Evolutionary conservation across 352 stramenopile genomes (phyloP), one percentile per base, ranked within the genome.

Genomic region (Pythium angustatum): DNA sequence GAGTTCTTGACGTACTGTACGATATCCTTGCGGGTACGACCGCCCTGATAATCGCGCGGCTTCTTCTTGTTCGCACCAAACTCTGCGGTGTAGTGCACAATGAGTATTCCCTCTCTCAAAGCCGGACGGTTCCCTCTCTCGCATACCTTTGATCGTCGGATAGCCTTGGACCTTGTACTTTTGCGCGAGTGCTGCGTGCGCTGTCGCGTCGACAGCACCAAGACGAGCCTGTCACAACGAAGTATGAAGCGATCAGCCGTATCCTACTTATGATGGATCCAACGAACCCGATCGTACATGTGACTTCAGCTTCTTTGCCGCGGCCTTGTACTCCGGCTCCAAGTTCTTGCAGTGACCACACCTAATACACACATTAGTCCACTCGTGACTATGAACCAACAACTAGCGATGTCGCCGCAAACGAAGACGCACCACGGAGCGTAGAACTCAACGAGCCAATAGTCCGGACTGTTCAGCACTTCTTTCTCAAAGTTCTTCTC

Each of bases 391-490:
- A n/a, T n/a, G n/a, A n/a, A n/a, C n/a, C n/a, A n/a, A n/a, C n/a
- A n/a, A n/a, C n/a, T n/a, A n/a, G n/a, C n/a, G n/a, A n/a, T n/a
- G n/a, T n/a, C n/a, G n/a, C n/a, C n/a, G n/a, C n/a, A n/a, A n/a
- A n/a, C n/a, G n/a, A n/a, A n/a, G n/a, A n/a, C 30, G 47, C 24
- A 64, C 91, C 91, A 98, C 31, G 91, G 93, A 19, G 93, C 93
- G 64, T 96, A 97, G 72, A 98, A 98, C 68, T 98, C 90, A 38
- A 98, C 92, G 40, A 98, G 72, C 90, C 90, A 98, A 51, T 91
- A 91, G 67, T 92, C 85, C 5, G 59, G 60, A 57, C 85, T 93
- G 58, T 91, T 71, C 43, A 94, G 77, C 58, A 94, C 83, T 45
- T 90, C 76, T 54, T 89, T 87, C 60, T 94, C 81, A 65, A 92